phyloP scores from a whole-genome alignment of 2,329 filamentous ascomycete genomes.

The Colletotrichum cuscutae region DNA sequence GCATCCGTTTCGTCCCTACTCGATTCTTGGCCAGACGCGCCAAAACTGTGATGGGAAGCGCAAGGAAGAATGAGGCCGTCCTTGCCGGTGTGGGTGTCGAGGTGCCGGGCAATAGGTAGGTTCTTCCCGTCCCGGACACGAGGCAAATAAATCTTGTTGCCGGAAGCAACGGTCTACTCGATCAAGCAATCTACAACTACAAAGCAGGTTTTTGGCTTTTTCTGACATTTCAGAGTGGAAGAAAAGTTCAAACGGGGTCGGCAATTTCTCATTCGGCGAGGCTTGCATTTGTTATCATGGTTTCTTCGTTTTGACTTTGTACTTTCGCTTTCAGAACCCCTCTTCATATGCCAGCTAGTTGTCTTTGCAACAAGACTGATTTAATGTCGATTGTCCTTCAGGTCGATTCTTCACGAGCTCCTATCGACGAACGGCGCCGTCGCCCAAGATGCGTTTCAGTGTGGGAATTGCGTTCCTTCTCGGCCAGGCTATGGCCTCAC shows the following conservation, averaged over 20 bases:
- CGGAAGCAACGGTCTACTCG: constrained; percentile 4
- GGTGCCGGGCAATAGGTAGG: not conserved
- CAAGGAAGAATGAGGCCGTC: constrained; percentile 4
- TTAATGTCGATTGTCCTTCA: constrained; percentile 5
- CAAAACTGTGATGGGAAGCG: not conserved
- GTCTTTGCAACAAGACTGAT: not conserved
- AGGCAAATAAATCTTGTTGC: not conserved
- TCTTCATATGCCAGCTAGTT: constrained; percentile 4
- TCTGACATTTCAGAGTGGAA: not conserved
- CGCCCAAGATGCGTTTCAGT: constrained; percentile 22
- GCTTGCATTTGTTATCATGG: not conserved
- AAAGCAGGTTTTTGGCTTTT: not conserved
- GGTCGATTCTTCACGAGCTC: not conserved
- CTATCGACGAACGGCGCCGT: not conserved
- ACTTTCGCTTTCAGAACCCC: not conserved
- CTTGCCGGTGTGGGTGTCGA: not conserved
- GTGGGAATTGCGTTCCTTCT: constrained; percentile 10
- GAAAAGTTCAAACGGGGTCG: not conserved
- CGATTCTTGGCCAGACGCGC: not conserved
- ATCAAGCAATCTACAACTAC: not conserved
- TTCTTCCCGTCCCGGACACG: not conserved
- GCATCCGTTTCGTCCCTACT: constrained; percentile 22
- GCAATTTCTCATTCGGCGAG: not conserved
- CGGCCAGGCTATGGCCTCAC: constrained; percentile 22
- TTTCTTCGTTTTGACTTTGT: not conserved